These are phyloP conservation scores for Melastoma candidum DNA, from an alignment of 441 rosid genomes.

Conservation along the genomic window DNA sequence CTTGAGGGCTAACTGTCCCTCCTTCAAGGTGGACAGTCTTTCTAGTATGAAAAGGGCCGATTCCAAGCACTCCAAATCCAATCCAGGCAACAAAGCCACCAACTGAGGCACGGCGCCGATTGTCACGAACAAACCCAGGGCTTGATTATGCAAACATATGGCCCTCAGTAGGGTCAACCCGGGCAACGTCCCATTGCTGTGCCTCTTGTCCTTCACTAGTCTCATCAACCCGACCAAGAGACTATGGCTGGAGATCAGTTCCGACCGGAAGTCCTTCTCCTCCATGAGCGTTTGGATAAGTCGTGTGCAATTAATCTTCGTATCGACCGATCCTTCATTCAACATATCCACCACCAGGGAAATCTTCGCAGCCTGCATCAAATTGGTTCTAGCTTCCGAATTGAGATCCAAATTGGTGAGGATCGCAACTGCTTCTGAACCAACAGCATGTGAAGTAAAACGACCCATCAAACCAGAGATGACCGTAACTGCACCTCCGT, in stretches of 20 bases:
- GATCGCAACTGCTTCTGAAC: slow-evolving; percentile 73
- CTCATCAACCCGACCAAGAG: slow-evolving; percentile 75
- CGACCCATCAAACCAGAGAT: slow-evolving; percentile 60
- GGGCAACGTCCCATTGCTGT: slow-evolving; percentile 39
- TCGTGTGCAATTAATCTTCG: slow-evolving; percentile 62
- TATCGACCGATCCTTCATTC: slow-evolving; percentile 76
- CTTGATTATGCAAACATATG: slow-evolving; percentile 42
- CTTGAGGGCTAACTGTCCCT: slow-evolving; percentile 64
- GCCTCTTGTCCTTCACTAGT: slow-evolving; percentile 61
- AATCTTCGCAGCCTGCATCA: slow-evolving; percentile 73
- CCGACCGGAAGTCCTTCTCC: slow-evolving; percentile 46
- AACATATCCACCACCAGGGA: slow-evolving; percentile 77
- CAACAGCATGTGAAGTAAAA: slow-evolving; percentile 76
- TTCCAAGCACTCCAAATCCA: slow-evolving; percentile 56
- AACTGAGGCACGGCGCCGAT: slow-evolving; percentile 66
- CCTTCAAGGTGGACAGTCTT: slow-evolving; percentile 40
- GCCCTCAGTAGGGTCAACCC: slow-evolving; percentile 53
- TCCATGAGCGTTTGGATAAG: slow-evolving; percentile 53
- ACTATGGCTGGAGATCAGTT: slow-evolving; percentile 55
- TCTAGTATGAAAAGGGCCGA: slow-evolving; percentile 54
- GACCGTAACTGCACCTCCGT: slow-evolving; percentile 42
- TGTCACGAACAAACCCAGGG: slow-evolving; percentile 46
- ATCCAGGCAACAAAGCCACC: slow-evolving; percentile 50
- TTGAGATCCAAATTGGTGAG: slow-evolving; percentile 63
- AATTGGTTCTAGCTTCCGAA: slow-evolving; percentile 36